These are phyloP conservation scores for Fraxinus americana DNA, from an alignment of 257 asterid genomes.

Conservation along the genomic window DNA sequence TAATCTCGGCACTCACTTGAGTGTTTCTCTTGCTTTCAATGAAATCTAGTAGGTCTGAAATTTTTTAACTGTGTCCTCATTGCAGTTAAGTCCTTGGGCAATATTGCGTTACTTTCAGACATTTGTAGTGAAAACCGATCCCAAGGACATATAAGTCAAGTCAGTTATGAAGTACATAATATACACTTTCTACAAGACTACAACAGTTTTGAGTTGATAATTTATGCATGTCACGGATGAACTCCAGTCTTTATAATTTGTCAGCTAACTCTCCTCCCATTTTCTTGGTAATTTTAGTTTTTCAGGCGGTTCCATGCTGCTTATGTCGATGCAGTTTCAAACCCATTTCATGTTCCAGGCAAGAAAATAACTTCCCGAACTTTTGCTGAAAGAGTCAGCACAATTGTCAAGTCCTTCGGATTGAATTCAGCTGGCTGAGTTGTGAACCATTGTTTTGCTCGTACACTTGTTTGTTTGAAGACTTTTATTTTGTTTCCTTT, in stretches of 20 bases:
- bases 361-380: conserved; percentile 79
- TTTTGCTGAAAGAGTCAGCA: conserved; percentile 82
- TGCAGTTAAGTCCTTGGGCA: background rate
- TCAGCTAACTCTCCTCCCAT: conserved; percentile 23
- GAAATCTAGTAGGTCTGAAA: background rate
- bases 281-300: conserved; percentile 55
- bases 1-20: background rate
- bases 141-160: background rate
- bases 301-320: conserved; percentile 93
- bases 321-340: conserved; percentile 94
- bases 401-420: conserved; percentile 81
- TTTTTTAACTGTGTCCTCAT: background rate
- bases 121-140: conserved; percentile 5
- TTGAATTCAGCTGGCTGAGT: conserved; percentile 57
- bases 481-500: conserved; percentile 1
- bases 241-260: conserved; percentile 6
- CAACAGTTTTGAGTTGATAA: conserved; percentile 3
- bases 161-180: background rate
- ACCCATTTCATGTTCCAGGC: conserved; percentile 97
- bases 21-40: background rate
- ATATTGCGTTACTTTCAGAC: background rate
- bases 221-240: background rate
- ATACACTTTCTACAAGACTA: background rate
- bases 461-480: background rate
- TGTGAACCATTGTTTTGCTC: conserved; percentile 7